phyloP scores from a whole-genome alignment of 805 yeast genomes.

The Ogataea pilisensis region DNA sequence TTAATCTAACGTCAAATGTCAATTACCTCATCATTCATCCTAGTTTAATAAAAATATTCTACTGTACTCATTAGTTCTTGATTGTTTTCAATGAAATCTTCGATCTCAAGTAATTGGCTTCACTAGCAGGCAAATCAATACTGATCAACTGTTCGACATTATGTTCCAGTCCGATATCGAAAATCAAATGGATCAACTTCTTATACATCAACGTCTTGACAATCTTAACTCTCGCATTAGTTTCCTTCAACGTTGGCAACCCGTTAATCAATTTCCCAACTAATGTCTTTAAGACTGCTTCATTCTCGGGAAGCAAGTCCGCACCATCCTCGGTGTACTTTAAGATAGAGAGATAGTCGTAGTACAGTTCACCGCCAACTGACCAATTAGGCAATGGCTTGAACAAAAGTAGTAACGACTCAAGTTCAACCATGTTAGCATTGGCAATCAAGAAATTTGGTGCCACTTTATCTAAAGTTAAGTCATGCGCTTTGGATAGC shows the following conservation, averaged over 20 bases:
- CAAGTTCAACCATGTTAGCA: slow-evolving; percentile 26
- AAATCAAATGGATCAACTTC: slow-evolving; percentile 39
- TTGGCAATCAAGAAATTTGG: slow-evolving; percentile 65
- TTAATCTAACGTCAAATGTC: no score
- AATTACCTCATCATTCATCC: no score
- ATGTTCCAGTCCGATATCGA: slow-evolving; percentile 27
- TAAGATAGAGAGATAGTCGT: slow-evolving; percentile 40
- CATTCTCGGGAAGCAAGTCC: background rate
- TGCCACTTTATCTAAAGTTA: slow-evolving; percentile 57
- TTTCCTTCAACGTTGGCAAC: slow-evolving; percentile 38
- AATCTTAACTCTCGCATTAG: slow-evolving; percentile 37
- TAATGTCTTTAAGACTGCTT: slow-evolving; percentile 14
- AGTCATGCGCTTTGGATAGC: slow-evolving; percentile 60
- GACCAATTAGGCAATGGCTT: slow-evolving; percentile 43
- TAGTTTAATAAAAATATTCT: no score
- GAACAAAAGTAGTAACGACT: slow-evolving; percentile 43
- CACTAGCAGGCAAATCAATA: slow-evolving; percentile 45
- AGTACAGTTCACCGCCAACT: slow-evolving; percentile 56
- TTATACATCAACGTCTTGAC: slow-evolving; percentile 53
- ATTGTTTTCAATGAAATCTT: slow-evolving; percentile 3
- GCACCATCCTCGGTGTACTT: slow-evolving; percentile 10
- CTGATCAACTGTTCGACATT: slow-evolving; percentile 33
- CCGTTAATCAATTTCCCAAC: slow-evolving; percentile 42
- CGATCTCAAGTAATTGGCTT: slow-evolving; percentile 34
- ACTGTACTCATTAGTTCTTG: background rate